Percentiles rank a stretch among this genome's conserved stretches.
These are phyloP conservation scores for Boeremia exigua DNA, from an alignment of 2,329 filamentous ascomycete genomes.

Conservation along the genomic window DNA sequence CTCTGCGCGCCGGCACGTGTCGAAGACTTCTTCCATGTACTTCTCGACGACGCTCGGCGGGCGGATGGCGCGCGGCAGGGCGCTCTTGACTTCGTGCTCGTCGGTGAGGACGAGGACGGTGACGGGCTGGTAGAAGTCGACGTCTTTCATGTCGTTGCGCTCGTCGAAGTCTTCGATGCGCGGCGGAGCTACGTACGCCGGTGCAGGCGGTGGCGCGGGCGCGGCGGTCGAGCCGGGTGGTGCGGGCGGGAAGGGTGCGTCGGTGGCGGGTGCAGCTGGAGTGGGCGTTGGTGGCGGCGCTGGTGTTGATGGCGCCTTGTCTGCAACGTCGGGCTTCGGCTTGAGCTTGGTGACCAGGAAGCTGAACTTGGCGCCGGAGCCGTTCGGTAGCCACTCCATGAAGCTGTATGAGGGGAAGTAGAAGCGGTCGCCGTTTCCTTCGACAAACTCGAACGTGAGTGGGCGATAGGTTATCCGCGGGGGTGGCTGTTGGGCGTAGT, in stretches of 20 bases:
- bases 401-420: constrained; percentile 81
- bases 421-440: constrained; percentile 71
- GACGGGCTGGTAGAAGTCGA: constrained; percentile 72
- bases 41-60: constrained; percentile 45
- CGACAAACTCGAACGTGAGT: constrained; percentile 48
- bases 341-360: constrained; percentile 78
- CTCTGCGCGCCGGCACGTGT: constrained; percentile 61
- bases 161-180: constrained; percentile 47
- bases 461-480: constrained; percentile 52
- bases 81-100: constrained; percentile 60
- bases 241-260: constrained; percentile 14
- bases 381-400: constrained; percentile 68
- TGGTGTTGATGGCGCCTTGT: constrained; percentile 39
- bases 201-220: constrained; percentile 20
- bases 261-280: constrained; percentile 6
- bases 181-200: constrained; percentile 35
- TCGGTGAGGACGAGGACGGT: constrained; percentile 64
- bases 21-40: constrained; percentile 56
- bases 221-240: constrained; percentile 16
- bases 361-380: constrained; percentile 71
- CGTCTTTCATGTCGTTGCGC: constrained; percentile 54
- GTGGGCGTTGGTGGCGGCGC: constrained; percentile 19
- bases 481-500: constrained; percentile 47
- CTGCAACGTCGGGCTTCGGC: constrained; percentile 50
- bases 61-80: constrained; percentile 63